Conservation (phyloP, 257 asterid species). For the Primulina huaijiensis region DNA sequence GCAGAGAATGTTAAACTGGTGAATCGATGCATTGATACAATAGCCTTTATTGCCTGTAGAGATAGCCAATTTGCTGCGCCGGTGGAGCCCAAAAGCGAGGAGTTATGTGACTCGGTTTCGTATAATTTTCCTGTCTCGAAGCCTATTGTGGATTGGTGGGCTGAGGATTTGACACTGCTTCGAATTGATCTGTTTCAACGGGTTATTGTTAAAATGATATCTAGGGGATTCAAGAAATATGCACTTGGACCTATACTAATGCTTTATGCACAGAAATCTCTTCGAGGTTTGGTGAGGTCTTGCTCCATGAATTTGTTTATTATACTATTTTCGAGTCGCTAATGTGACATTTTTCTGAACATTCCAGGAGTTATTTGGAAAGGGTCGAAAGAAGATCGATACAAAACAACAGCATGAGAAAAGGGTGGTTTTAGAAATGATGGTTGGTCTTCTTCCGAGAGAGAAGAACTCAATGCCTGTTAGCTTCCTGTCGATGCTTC, state of each 20-base stretch:
- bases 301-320: constrained; percentile 18
- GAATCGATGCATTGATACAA: constrained; percentile 69
- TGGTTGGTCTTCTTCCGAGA: constrained; percentile 72
- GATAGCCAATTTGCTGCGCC: constrained; percentile 32
- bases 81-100: neutral
- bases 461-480: constrained; percentile 73
- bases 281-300: constrained; percentile 94
- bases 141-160: constrained; percentile 80
- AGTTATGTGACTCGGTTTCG: neutral
- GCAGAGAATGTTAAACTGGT: constrained; percentile 76
- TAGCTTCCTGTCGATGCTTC: constrained; percentile 84
- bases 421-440: constrained; percentile 73
- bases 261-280: constrained; percentile 83
- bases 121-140: constrained; percentile 22
- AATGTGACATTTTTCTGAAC: constrained; percentile 18
- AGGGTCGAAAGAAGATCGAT: constrained; percentile 65
- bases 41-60: constrained; percentile 66
- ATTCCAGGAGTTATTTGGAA: constrained; percentile 67
- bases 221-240: constrained; percentile 68
- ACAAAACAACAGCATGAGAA: constrained; percentile 70
- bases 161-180: constrained; percentile 70
- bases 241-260: constrained; percentile 79
- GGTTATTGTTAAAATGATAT: constrained; percentile 71
- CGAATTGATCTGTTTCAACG: constrained; percentile 75
- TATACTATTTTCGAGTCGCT: constrained; percentile 1